Conservation (phyloP, 306 rosid species). For the Vigna nakashimae region DNA sequence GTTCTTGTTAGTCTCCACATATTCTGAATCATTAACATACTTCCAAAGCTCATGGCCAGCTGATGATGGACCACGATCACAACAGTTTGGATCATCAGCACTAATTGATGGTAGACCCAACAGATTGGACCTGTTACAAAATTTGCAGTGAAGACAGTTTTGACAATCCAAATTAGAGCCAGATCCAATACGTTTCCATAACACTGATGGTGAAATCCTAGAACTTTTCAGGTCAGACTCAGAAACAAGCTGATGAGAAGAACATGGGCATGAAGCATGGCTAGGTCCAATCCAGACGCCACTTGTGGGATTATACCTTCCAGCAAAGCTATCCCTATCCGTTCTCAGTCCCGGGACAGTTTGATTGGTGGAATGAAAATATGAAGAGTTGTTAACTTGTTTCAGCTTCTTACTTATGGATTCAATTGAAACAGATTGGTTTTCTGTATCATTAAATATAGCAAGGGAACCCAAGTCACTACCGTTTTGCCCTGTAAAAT, state of each 20-base stretch:
- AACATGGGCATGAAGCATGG: constrained; percentile 38
- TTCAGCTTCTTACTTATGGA: constrained; percentile 39
- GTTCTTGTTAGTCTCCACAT: constrained; percentile 36
- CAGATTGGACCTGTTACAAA: constrained; percentile 42
- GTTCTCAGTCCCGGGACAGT: constrained; percentile 37
- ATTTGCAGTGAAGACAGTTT: constrained; percentile 36
- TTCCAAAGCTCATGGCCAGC: constrained; percentile 43
- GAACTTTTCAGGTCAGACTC: constrained; percentile 41
- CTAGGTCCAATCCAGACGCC: constrained; percentile 45
- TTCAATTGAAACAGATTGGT: constrained; percentile 18
- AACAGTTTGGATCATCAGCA: constrained; percentile 33
- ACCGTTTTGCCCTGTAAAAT: constrained; percentile 49
- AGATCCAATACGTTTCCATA: constrained; percentile 32
- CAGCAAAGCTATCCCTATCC: constrained; percentile 36
- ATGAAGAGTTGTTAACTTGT: constrained; percentile 40
- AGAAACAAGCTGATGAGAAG: constrained; percentile 37
- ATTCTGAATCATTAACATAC: constrained; percentile 35
- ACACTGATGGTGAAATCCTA: constrained; percentile 44
- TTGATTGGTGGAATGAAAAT: constrained; percentile 39
- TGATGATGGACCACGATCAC: constrained; percentile 31
- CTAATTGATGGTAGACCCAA: constrained; percentile 35
- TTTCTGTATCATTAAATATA: constrained; percentile 33
- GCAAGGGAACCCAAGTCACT: constrained; percentile 40
- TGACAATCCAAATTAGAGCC: constrained; percentile 36
- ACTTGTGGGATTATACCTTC: constrained; percentile 35